Conservation (phyloP, 1,139 yeast genomes). For the Candida albicans region DNA sequence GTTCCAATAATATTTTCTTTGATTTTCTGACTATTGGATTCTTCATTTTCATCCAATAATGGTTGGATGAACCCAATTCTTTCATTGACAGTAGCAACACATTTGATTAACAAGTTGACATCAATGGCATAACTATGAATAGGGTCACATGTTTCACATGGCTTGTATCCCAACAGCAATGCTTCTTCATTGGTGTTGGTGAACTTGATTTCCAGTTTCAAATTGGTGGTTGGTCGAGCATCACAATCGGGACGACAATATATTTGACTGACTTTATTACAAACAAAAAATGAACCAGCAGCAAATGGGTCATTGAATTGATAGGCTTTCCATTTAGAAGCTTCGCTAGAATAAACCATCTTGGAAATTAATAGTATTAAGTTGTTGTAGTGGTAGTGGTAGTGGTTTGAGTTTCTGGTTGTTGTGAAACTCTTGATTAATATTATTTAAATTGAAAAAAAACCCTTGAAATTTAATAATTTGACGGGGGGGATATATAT, state of each 20-base stretch:
- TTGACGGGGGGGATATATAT: neutral
- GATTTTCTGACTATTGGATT: conserved; percentile 36
- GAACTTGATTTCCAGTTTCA: conserved; percentile 47
- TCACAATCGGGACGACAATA: conserved; percentile 75
- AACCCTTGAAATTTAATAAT: neutral
- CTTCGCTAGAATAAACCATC: conserved; percentile 48
- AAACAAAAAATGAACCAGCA: conserved; percentile 53
- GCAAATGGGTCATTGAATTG: conserved; percentile 70
- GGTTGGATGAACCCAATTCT: conserved; percentile 60
- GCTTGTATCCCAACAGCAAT: conserved; percentile 38
- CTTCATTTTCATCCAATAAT: conserved; percentile 47
- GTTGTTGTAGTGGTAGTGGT: neutral
- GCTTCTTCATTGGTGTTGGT: conserved; percentile 47
- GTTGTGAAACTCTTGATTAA: no score
- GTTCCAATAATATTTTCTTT: conserved; percentile 40
- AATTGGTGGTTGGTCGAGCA: conserved; percentile 42
- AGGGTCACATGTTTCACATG: conserved; percentile 59
- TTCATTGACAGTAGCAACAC: conserved; percentile 59
- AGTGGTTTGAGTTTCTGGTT: neutral
- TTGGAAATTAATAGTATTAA: neutral
- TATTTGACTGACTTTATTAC: conserved; percentile 40
- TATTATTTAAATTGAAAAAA: no score
- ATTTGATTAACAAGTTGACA: conserved; percentile 51
- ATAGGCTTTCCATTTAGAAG: conserved; percentile 62
- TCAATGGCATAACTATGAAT: conserved; percentile 43